Evolutionary conservation across 2,329 filamentous ascomycete genomes (phyloP).

Genomic region (Escovopsis sp.): DNA sequence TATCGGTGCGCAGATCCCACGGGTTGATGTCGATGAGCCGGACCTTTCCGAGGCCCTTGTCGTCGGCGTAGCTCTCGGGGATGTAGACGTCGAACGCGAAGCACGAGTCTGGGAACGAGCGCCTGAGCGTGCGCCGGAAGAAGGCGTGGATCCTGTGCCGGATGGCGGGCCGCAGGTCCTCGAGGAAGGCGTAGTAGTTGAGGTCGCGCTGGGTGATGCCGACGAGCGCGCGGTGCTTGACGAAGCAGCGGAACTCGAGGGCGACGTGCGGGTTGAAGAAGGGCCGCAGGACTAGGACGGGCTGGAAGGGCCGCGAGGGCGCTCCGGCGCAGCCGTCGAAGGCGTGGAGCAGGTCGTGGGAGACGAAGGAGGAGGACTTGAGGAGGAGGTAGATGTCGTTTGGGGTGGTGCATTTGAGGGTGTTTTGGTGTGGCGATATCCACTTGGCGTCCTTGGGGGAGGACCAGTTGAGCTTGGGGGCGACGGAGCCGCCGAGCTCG

Average conservation of each 20-base stretch:
- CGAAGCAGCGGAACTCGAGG: conserved; percentile 91
- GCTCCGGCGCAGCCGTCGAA: conserved; percentile 54
- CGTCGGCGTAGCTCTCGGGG: conserved; percentile 44
- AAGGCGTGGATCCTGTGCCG: conserved; percentile 58
- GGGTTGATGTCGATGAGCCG: conserved; percentile 91
- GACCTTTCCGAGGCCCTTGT: conserved; percentile 53
- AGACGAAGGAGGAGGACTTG: conserved; percentile 89
- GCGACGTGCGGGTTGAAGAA: conserved; percentile 81
- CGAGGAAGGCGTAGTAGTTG: conserved; percentile 77
- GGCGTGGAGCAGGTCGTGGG: conserved; percentile 83
- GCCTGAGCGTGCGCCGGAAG: conserved; percentile 57
- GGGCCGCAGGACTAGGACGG: conserved; percentile 73
- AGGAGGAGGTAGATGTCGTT: conserved; percentile 90
- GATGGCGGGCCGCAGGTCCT: conserved; percentile 47
- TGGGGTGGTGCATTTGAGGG: conserved; percentile 73
- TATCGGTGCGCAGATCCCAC: conserved; percentile 82
- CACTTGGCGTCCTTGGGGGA: conserved; percentile 90
- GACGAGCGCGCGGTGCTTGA: conserved; percentile 65
- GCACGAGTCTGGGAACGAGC: conserved; percentile 68
- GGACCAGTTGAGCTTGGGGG: conserved; percentile 95
- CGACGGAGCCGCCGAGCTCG: conserved; percentile 72
- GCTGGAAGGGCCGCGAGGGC: conserved; percentile 40
- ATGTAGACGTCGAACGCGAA: conserved; percentile 92
- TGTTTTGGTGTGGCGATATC: conserved; percentile 75
- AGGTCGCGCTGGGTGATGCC: conserved; percentile 80